Percentiles rank a stretch among this genome's conserved stretches.
phyloP scores from a whole-genome alignment of 176 grass and related monocot species.

The Triticum aestivum region DNA sequence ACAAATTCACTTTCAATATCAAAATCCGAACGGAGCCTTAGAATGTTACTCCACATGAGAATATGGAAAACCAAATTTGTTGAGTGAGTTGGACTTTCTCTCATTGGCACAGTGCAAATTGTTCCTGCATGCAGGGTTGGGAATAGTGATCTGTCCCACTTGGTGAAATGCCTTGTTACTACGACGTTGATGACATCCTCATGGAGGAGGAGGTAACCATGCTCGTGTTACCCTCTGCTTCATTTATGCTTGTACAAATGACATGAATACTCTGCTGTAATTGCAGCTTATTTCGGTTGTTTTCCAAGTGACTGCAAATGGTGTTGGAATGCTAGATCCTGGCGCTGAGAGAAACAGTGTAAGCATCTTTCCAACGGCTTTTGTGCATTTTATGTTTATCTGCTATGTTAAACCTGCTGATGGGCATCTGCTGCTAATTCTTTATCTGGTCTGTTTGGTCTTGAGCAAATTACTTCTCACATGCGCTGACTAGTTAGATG shows the following conservation, averaged over 20 bases:
- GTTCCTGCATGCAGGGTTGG: background rate
- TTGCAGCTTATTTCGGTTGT: slow-evolving; percentile 63
- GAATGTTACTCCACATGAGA: no score
- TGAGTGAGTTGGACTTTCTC: background rate
- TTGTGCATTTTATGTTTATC: background rate
- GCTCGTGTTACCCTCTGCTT: background rate
- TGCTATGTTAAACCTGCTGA: background rate
- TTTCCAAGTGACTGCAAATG: slow-evolving; percentile 77
- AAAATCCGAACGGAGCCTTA: background rate
- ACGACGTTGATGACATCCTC: slow-evolving; percentile 76
- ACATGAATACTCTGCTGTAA: background rate
- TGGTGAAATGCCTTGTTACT: slow-evolving; percentile 60
- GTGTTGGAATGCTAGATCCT: slow-evolving; percentile 79
- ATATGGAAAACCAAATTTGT: background rate
- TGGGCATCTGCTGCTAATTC: background rate
- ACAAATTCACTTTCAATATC: background rate
- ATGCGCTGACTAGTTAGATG: background rate
- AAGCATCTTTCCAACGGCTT: slow-evolving; percentile 17
- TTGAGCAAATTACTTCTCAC: background rate
- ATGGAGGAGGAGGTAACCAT: slow-evolving; percentile 75
- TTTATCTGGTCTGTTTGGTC: background rate
- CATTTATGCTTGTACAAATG: background rate
- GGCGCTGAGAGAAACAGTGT: slow-evolving; percentile 71
- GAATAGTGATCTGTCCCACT: background rate
- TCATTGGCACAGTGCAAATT: background rate